Base-by-base conservation (phyloP, 2,329 filamentous ascomycete genomes). In the Penicillium griseofulvum region DNA sequence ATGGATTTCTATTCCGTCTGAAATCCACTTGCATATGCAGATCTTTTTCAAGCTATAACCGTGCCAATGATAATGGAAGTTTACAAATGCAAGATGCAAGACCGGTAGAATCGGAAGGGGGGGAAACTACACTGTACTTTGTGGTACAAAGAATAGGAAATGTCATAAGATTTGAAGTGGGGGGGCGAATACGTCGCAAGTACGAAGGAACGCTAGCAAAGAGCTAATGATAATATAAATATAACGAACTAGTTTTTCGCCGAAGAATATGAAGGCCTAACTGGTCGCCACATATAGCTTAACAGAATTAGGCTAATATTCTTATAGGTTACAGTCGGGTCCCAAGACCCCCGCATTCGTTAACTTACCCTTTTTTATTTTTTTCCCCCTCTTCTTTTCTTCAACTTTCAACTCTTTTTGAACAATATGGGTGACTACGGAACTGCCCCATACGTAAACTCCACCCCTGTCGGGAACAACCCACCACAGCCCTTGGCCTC, bases 371-470 rank as follows among this genome's bases (percentile, higher is more conserved):
- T n/a, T n/a, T n/a, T n/a, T n/a, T n/a, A n/a, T n/a, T n/a, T n/a
- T n/a, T n/a, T n/a, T n/a, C n/a, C n/a, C n/a, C n/a, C n/a, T n/a
- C 36, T 47, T 47, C 38, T 38, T 34, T 53, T 37, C 50, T 22
- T 41, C 42, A 42, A 46, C 43, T 19, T 19, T 49, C 44, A 26
- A 43, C 38, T 54, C 49, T 8, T n/a, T n/a, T n/a, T n/a, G n/a
- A n/a, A n/a, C n/a, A 61, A 24, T 24, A 74, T 74, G 71, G 71
- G 71, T 49, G 71, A 74, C 57, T 67, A 58, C 49, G 71, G 70
- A 8, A 52, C 63, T 22, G 59, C 52, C n/a, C 52, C 52, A 26
- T 38, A 59, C 6, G 22, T 56, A 33, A 52, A 54, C 46, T 45
- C 62, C 48, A 58, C 61, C 28, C 51, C 57, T 11, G 36, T 59